Percentiles rank a stretch among this genome's conserved stretches.
Conservation (phyloP, 345 rosid species). For the Camelina laxa region DNA sequence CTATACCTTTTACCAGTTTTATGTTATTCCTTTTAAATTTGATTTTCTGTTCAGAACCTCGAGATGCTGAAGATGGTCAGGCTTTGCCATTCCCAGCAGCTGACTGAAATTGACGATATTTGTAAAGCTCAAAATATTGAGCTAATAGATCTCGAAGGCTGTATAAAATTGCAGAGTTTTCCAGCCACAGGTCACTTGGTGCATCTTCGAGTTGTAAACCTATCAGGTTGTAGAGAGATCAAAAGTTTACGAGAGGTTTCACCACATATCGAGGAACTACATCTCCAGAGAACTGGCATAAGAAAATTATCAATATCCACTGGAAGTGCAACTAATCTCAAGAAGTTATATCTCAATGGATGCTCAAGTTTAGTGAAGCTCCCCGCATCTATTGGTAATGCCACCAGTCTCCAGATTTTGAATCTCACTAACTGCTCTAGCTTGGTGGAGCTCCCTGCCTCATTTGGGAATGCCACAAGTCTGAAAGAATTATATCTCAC, state of each 20-base stretch:
- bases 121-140: slow-evolving; percentile 5
- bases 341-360: too few species aligned
- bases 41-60: slow-evolving; percentile 7
- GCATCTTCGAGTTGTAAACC: slow-evolving; percentile 23
- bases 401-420: too few species aligned
- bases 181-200: background rate
- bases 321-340: background rate
- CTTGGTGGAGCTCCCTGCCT: too few species aligned
- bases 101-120: background rate
- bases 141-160: slow-evolving; percentile 24
- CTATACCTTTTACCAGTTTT: too few species aligned
- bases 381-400: too few species aligned
- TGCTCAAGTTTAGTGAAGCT: too few species aligned
- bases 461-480: too few species aligned
- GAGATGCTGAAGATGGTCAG: slow-evolving; percentile 17
- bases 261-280: background rate
- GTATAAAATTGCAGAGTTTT: slow-evolving; percentile 15
- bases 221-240: slow-evolving; percentile 17
- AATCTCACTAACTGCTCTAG: too few species aligned
- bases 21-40: background rate
- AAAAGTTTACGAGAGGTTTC: slow-evolving; percentile 5
- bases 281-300: slow-evolving; percentile 29
- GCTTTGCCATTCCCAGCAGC: slow-evolving; percentile 22
- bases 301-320: background rate
- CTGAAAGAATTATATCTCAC: too few species aligned